phyloP scores from a whole-genome alignment of 164 flowering plant genomes.

The Aristolochia fimbriata region DNA sequence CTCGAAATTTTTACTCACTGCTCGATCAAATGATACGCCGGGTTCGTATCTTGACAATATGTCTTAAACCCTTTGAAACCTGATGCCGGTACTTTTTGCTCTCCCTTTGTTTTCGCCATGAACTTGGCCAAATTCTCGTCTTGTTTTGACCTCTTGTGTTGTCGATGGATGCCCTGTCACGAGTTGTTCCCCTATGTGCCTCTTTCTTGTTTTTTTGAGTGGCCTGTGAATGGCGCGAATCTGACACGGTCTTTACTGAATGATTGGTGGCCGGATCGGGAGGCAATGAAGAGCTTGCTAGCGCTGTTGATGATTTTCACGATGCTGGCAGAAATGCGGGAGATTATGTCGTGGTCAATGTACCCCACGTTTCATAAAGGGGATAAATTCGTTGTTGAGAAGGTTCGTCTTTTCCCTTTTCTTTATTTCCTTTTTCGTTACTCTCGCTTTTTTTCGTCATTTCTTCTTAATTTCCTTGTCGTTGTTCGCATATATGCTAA shows the following conservation, averaged over 20 bases:
- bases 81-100: neutral
- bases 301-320: constrained; percentile 24
- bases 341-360: constrained; percentile 40
- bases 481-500: no score
- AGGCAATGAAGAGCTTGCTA: constrained; percentile 19
- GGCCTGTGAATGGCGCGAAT: neutral
- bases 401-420: constrained; percentile 1
- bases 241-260: constrained; percentile 17
- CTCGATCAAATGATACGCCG: no score
- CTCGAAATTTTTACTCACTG: no score
- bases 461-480: neutral
- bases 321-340: constrained; percentile 26
- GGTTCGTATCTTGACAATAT: constrained; percentile 8
- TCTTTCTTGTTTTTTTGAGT: neutral
- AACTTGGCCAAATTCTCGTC: constrained; percentile 24
- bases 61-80: constrained; percentile 14
- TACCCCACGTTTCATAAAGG: constrained; percentile 37
- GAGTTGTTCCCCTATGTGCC: constrained; percentile 3
- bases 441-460: neutral
- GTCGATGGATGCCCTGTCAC: constrained; percentile 36
- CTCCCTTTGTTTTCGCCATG: constrained; percentile 8
- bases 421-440: neutral
- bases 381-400: constrained; percentile 24
- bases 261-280: constrained; percentile 25
- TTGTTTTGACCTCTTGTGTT: constrained; percentile 10